These are phyloP conservation scores for Tetratostichococcus sp. DNA, from an alignment of 139 green algal species.

Conservation along the genomic window DNA sequence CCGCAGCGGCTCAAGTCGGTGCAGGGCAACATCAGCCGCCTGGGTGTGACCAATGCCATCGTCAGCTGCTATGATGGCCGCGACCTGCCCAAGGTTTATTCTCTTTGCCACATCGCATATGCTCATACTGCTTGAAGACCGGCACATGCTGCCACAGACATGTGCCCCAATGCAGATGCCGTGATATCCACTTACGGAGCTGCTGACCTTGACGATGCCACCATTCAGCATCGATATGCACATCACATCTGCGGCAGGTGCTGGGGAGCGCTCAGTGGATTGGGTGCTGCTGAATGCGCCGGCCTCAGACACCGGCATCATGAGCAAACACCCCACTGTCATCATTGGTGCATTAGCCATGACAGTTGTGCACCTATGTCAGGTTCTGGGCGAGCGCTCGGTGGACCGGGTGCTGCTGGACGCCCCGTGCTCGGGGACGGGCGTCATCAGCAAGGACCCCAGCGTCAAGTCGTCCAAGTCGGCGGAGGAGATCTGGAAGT, in stretches of 20 bases:
- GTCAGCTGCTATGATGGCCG: conserved; percentile 94
- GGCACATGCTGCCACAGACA: too few species aligned
- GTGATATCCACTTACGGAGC: too few species aligned
- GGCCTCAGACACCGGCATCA: conserved; percentile 92
- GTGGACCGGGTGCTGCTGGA: conserved; percentile 95
- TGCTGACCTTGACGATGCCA: too few species aligned
- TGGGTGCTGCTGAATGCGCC: conserved; percentile 96
- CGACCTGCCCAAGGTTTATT: conserved; percentile 42
- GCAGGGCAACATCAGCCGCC: conserved; percentile 88
- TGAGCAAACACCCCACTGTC: conserved; percentile 91
- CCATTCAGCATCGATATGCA: too few species aligned
- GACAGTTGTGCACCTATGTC: neutral
- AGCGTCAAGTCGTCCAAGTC: conserved; percentile 86
- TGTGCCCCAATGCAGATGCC: too few species aligned
- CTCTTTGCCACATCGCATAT: too few species aligned
- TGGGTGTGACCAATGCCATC: conserved; percentile 93
- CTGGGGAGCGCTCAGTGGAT: conserved; percentile 82
- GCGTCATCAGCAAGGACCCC: conserved; percentile 92
- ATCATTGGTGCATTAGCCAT: too few species aligned
- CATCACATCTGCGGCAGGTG: too few species aligned
- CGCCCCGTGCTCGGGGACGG: conserved; percentile 96
- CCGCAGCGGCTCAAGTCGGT: conserved; percentile 86
- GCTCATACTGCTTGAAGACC: too few species aligned
- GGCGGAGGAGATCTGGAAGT: conserved; percentile 87
- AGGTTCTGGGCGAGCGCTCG: conserved; percentile 75